Conservation (phyloP, 805 yeast species). For the Kodamaea neixiangensis region DNA sequence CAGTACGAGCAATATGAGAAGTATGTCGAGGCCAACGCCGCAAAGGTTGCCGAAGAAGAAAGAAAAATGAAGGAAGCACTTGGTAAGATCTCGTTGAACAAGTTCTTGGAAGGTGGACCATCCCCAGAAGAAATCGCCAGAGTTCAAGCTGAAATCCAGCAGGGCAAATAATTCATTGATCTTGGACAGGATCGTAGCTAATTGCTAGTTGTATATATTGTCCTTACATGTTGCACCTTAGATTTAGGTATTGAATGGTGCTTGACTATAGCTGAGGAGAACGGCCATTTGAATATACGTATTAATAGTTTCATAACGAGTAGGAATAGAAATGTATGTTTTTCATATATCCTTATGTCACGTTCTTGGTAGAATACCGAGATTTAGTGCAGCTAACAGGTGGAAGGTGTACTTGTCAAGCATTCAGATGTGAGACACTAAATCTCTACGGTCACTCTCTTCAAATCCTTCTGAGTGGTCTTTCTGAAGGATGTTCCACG, state of each 20-base stretch:
- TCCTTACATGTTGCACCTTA: background rate
- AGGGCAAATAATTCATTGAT: constrained; percentile 4
- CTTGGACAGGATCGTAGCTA: background rate
- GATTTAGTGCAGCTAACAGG: too few species aligned
- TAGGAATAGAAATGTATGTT: too few species aligned
- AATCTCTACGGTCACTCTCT: too few species aligned
- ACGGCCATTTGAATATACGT: background rate
- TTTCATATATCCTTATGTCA: too few species aligned
- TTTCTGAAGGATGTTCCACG: too few species aligned
- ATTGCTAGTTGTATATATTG: background rate
- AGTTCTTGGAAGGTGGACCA: constrained; percentile 82
- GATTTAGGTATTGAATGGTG: background rate
- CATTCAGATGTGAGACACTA: too few species aligned
- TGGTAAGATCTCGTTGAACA: constrained; percentile 81
- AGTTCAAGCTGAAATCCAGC: constrained; percentile 37
- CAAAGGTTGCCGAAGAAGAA: constrained; percentile 80
- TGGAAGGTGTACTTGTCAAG: too few species aligned
- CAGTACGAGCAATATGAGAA: constrained; percentile 79
- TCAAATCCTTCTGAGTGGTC: too few species aligned
- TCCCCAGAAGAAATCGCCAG: constrained; percentile 64
- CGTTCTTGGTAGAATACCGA: too few species aligned
- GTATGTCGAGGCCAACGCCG: constrained; percentile 57
- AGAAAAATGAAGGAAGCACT: constrained; percentile 79
- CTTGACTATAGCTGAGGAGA: background rate
- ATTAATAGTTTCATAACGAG: background rate